Evolutionary conservation across 352 stramenopile genomes (phyloP).

Genomic region (Plasmopara halstedii): DNA sequence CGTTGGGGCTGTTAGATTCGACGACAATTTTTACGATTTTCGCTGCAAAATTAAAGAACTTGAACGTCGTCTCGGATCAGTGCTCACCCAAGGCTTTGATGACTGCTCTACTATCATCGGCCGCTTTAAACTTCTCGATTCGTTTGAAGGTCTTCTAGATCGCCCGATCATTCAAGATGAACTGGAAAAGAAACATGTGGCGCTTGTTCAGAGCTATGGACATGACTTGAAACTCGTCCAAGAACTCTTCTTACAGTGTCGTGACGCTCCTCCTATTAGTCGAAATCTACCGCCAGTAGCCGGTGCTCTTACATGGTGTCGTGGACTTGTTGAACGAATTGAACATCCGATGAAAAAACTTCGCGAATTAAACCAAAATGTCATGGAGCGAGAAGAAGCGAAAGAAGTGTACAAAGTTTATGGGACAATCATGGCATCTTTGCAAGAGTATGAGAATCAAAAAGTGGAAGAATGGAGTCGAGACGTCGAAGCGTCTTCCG

Average conservation of each 20-base stretch:
- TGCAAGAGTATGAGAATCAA: slow-evolving; percentile 96
- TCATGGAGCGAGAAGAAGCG: slow-evolving; percentile 96
- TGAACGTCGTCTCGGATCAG: slow-evolving; percentile 93
- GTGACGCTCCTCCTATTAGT: slow-evolving; percentile 89
- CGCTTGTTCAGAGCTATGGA: slow-evolving; percentile 94
- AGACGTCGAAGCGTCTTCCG: slow-evolving; percentile 92
- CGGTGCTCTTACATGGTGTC: slow-evolving; percentile 93
- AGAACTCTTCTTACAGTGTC: slow-evolving; percentile 93
- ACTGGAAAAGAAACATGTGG: slow-evolving; percentile 96
- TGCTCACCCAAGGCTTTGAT: slow-evolving; percentile 96
- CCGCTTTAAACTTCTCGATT: slow-evolving; percentile 97
- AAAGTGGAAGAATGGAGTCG: slow-evolving; percentile 96
- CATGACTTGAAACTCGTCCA: slow-evolving; percentile 96
- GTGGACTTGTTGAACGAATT: slow-evolving; percentile 93
- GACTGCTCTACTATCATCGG: slow-evolving; percentile 96
- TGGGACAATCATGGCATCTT: slow-evolving; percentile 91
- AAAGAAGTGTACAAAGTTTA: slow-evolving; percentile 99
- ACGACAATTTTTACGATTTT: slow-evolving; percentile 97
- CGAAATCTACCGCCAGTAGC: slow-evolving; percentile 94
- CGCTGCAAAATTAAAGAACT: slow-evolving; percentile 97
- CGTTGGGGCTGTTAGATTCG: slow-evolving; percentile 94
- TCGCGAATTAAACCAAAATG: slow-evolving; percentile 92
- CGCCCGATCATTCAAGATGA: slow-evolving; percentile 95
- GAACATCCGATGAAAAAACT: slow-evolving; percentile 97
- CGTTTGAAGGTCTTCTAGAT: slow-evolving; percentile 93